A percentile compares a stretch with the other conserved stretches of the same genome.
Conservation (phyloP, 768 basidiomycete genomes). For the Russula emetica region DNA sequence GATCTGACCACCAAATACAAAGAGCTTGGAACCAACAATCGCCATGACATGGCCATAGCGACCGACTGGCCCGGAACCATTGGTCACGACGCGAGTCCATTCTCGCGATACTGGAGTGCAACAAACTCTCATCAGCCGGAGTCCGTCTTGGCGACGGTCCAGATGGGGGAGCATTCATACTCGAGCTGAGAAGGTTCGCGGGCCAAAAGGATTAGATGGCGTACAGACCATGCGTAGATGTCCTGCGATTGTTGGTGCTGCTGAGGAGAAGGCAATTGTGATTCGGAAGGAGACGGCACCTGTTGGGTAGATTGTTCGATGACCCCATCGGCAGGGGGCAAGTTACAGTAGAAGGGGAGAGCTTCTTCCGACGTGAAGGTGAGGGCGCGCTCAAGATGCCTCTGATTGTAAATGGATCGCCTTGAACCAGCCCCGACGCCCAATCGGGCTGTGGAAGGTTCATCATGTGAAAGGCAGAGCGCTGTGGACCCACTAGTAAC, state of each 20-base stretch:
- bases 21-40: conserved; percentile 88
- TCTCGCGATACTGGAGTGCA: conserved; percentile 71
- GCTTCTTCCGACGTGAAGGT: conserved; percentile 74
- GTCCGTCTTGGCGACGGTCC: conserved; percentile 34
- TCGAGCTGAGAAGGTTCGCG: background rate
- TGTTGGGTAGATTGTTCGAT: conserved; percentile 28
- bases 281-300: conserved; percentile 29
- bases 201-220: background rate
- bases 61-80: conserved; percentile 74
- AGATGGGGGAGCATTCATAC: background rate
- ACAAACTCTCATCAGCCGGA: background rate
- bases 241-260: too few species aligned
- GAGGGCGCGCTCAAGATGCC: background rate
- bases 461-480: too few species aligned
- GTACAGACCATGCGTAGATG: background rate
- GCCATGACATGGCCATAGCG: conserved; percentile 94
- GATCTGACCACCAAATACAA: conserved; percentile 94
- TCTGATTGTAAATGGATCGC: background rate
- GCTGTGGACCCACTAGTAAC: too few species aligned
- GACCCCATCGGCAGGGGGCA: conserved; percentile 36
- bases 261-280: conserved; percentile 31
- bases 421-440: too few species aligned
- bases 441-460: too few species aligned
- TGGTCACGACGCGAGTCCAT: conserved; percentile 84
- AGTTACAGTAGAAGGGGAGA: conserved; percentile 37